phyloP scores from a whole-genome alignment of 1,284 basidiomycete genomes.

The Pseudozyma sp. region DNA sequence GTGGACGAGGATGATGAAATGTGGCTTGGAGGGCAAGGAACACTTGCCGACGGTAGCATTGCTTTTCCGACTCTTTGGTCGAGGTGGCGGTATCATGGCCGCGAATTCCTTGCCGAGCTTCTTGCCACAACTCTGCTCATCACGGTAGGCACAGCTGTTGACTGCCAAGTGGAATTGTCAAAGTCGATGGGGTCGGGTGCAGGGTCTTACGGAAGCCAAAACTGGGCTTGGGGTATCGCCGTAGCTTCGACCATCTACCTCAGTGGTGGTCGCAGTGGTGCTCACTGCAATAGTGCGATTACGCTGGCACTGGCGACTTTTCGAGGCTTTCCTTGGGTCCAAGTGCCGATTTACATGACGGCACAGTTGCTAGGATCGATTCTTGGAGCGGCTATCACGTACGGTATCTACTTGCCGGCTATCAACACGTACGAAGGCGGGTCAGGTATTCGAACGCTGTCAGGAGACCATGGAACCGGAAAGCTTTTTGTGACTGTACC shows the following conservation, averaged over 20 bases:
- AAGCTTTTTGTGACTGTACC: constrained; percentile 80
- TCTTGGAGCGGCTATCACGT: constrained; percentile 78
- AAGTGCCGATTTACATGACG: constrained; percentile 79
- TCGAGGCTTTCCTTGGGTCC: constrained; percentile 82
- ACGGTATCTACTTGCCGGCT: constrained; percentile 81
- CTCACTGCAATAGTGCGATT: constrained; percentile 52
- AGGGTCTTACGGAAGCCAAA: constrained; percentile 43
- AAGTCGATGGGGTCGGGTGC: constrained; percentile 25
- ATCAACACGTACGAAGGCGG: constrained; percentile 80
- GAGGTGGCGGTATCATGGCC: constrained; percentile 27
- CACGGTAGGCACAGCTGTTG: constrained; percentile 58
- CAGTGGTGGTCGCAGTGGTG: constrained; percentile 57
- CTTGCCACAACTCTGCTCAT: constrained; percentile 47
- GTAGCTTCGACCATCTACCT: constrained; percentile 58
- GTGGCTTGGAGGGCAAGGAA: constrained; percentile 34
- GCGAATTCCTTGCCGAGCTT: constrained; percentile 32
- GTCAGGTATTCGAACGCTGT: constrained; percentile 75
- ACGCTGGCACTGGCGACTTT: constrained; percentile 78
- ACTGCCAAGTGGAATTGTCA: constrained; percentile 58
- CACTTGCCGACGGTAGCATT: constrained; percentile 18
- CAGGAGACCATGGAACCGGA: constrained; percentile 72
- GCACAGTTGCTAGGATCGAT: constrained; percentile 80
- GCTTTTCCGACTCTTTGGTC: constrained; percentile 29
- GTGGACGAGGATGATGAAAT: constrained; percentile 5
- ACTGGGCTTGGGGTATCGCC: constrained; percentile 59